These are phyloP conservation scores for Aspergillus texensis DNA, from an alignment of 2,329 filamentous ascomycete genomes.

Conservation along the genomic window DNA sequence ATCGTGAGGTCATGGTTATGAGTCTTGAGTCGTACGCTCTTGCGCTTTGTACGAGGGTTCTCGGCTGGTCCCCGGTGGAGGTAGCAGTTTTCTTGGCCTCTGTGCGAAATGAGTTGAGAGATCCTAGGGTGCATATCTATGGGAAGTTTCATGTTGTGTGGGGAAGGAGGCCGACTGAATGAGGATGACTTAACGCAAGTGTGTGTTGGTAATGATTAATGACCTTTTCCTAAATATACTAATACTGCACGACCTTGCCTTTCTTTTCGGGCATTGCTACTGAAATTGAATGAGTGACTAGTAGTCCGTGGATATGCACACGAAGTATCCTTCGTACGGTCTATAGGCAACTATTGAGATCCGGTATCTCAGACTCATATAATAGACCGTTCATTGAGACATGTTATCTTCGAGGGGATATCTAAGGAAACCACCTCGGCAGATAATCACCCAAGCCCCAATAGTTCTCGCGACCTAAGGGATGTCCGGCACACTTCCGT, in stretches of 20 bases:
- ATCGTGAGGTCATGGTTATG: not conserved
- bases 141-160: not conserved
- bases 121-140: not conserved
- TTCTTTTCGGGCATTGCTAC: no score
- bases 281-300: not conserved
- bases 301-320: not conserved
- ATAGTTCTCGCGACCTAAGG: not conserved
- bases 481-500: not conserved
- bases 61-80: not conserved
- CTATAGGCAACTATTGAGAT: no score
- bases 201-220: not conserved
- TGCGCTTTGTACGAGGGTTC: not conserved
- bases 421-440: not conserved
- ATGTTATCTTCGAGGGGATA: rapidly evolving
- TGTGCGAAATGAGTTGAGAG: not conserved
- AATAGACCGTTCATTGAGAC: no score
- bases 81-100: not conserved
- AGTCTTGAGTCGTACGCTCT: not conserved
- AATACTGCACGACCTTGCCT: not conserved
- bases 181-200: not conserved
- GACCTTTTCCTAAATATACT: not conserved
- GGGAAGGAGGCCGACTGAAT: not conserved
- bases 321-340: not conserved
- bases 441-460: not conserved
- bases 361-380: no score